Conservation (phyloP, 495 filamentous ascomycete genomes). For the Margaritispora aquatica region DNA sequence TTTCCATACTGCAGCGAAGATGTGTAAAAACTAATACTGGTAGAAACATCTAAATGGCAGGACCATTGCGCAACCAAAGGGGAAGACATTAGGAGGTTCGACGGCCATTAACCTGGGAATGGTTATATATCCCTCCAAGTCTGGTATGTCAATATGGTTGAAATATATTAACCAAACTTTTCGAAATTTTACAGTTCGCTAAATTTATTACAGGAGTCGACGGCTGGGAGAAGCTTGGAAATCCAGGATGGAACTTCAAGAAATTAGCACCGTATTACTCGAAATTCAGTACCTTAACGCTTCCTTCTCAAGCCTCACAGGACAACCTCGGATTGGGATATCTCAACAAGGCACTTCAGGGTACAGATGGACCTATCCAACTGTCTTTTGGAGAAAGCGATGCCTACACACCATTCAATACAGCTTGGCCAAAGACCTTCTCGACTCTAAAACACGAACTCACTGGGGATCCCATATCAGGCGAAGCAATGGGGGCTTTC, state of each 20-base stretch:
- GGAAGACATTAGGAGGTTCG: slow-evolving; percentile 4
- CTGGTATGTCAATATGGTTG: too few species aligned
- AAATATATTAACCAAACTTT: too few species aligned
- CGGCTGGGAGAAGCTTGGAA: slow-evolving; percentile 34
- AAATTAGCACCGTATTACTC: slow-evolving; percentile 27
- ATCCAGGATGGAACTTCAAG: slow-evolving; percentile 34
- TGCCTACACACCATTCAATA: slow-evolving; percentile 31
- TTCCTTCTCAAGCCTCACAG: slow-evolving; percentile 13
- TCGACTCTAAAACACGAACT: background rate
- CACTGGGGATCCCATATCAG: slow-evolving; percentile 32
- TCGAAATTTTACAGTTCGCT: too few species aligned
- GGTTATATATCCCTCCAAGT: background rate
- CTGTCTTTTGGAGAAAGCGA: slow-evolving; percentile 34
- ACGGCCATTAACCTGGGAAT: slow-evolving; percentile 4
- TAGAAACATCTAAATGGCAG: slow-evolving; percentile 5
- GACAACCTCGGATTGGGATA: slow-evolving; percentile 19
- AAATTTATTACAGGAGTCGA: too few species aligned
- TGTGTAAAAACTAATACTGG: background rate
- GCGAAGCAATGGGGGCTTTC: slow-evolving; percentile 40
- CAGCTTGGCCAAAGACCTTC: slow-evolving; percentile 28
- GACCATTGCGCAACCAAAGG: slow-evolving; percentile 2
- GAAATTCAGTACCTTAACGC: slow-evolving; percentile 34
- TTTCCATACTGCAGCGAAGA: slow-evolving; percentile 13
- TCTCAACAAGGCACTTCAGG: slow-evolving; percentile 17
- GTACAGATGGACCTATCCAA: slow-evolving; percentile 34